A percentile compares a stretch with the other conserved stretches of the same genome.
phyloP scores from a whole-genome alignment of 192 early-diverging fungal species.

The Paraglomus brasilianum region DNA sequence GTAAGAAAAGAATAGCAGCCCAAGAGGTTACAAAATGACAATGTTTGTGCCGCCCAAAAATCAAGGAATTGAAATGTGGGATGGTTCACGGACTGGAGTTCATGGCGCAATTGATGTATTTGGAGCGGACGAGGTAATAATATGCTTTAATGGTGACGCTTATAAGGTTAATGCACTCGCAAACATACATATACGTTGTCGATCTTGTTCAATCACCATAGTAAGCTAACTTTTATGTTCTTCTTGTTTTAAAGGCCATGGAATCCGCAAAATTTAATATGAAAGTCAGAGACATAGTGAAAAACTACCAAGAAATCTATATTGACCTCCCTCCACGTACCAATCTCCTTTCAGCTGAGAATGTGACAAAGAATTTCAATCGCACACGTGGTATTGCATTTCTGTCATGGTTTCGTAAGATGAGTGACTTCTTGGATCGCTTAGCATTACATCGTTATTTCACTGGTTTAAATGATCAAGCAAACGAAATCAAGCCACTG shows the following conservation, averaged over 20 bases:
- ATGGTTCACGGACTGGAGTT: slow-evolving; percentile 83
- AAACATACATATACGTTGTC: too few relatives aligned
- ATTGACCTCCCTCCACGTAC: slow-evolving; percentile 27
- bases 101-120: slow-evolving; percentile 73
- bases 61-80: slow-evolving; percentile 81
- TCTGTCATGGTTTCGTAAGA: neutral
- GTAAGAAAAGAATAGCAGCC: slow-evolving; percentile 51
- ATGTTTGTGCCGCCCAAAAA: slow-evolving; percentile 86
- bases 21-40: slow-evolving; percentile 72
- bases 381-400: slow-evolving; percentile 16
- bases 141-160: neutral
- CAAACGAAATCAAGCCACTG: slow-evolving; percentile 40
- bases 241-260: slow-evolving; percentile 20
- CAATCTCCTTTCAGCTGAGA: slow-evolving; percentile 28
- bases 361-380: slow-evolving; percentile 10
- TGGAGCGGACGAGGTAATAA: slow-evolving; percentile 77
- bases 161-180: neutral
- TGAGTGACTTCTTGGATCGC: neutral
- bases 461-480: neutral
- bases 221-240: neutral
- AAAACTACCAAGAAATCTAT: slow-evolving; percentile 25
- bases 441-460: neutral
- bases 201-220: too few relatives aligned
- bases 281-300: slow-evolving; percentile 24
- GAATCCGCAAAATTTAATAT: slow-evolving; percentile 28